phyloP scores from a whole-genome alignment of 306 rosid genomes.

The Corylus avellana region DNA sequence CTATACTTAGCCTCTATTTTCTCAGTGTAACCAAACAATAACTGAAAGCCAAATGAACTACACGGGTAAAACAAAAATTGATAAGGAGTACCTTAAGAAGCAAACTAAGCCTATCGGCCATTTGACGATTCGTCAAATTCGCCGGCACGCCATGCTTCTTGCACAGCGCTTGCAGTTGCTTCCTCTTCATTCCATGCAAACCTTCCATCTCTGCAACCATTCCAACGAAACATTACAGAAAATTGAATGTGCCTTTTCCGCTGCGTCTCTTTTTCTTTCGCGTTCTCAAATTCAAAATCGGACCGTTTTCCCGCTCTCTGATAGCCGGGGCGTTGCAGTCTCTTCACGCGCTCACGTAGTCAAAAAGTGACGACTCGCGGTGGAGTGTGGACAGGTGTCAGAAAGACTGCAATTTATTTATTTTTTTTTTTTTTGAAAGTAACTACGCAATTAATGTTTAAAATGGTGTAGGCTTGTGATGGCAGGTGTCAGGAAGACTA shows the following conservation, averaged over 20 bases:
- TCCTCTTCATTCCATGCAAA: conserved; percentile 47
- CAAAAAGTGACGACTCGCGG: neutral
- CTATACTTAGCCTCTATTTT: neutral
- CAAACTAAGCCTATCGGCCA: conserved; percentile 41
- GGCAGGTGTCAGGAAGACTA: conserved; percentile 41
- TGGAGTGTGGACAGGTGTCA: conserved; percentile 13
- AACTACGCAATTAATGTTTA: too few relatives aligned
- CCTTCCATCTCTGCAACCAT: conserved; percentile 28
- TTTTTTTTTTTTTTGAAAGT: too few relatives aligned
- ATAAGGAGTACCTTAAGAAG: conserved; percentile 33
- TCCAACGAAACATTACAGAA: neutral
- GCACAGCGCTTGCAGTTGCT: conserved; percentile 43
- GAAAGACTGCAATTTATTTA: too few relatives aligned
- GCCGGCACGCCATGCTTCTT: conserved; percentile 53
- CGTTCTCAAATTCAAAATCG: neutral
- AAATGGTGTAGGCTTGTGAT: too few relatives aligned
- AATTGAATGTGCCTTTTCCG: too few relatives aligned
- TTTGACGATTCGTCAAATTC: conserved; percentile 41
- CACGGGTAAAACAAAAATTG: neutral
- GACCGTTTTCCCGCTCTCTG: conserved; percentile 11
- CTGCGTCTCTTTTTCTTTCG: neutral
- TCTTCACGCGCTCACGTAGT: neutral
- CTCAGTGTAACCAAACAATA: neutral
- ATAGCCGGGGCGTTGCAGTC: neutral
- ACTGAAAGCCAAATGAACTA: neutral